These are phyloP conservation scores for Phialocephala sp. DNA, from an alignment of 2,329 filamentous ascomycete species.

Conservation along the genomic window DNA sequence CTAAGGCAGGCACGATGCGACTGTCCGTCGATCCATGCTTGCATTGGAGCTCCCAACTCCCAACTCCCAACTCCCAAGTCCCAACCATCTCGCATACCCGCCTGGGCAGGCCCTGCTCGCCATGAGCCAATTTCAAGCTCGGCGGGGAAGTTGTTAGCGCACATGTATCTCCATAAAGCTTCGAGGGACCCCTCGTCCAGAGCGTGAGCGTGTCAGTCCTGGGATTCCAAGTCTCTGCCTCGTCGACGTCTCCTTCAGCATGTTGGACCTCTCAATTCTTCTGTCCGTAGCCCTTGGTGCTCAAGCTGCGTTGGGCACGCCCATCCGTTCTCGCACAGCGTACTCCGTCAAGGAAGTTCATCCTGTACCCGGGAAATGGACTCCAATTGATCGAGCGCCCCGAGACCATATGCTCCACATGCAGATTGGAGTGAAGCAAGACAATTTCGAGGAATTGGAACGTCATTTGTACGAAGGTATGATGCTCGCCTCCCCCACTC, in stretches of 20 bases:
- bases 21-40: not conserved
- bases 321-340: slow-evolving; percentile 47
- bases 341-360: slow-evolving; percentile 63
- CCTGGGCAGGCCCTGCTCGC: too few species aligned
- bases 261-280: slow-evolving; percentile 18
- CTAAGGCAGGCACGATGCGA: slow-evolving; percentile 6
- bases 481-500: slow-evolving; percentile 13
- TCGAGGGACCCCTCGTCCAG: slow-evolving; percentile 6
- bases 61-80: too few species aligned
- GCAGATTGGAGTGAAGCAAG: slow-evolving; percentile 64
- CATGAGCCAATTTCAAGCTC: not conserved
- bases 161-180: not conserved
- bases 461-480: slow-evolving; percentile 58
- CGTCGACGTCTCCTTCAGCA: slow-evolving; percentile 2
- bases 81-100: too few species aligned
- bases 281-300: slow-evolving; percentile 20
- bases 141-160: not conserved
- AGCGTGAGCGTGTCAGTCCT: slow-evolving; percentile 8
- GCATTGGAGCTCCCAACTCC: not conserved
- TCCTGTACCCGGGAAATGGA: slow-evolving; percentile 57
- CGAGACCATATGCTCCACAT: slow-evolving; percentile 56
- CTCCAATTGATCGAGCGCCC: slow-evolving; percentile 51
- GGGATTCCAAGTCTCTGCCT: slow-evolving; percentile 2
- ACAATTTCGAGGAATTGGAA: slow-evolving; percentile 59
- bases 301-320: slow-evolving; percentile 30